Conservation (phyloP, 495 filamentous ascomycete genomes). For the Ramalina intermedia region DNA sequence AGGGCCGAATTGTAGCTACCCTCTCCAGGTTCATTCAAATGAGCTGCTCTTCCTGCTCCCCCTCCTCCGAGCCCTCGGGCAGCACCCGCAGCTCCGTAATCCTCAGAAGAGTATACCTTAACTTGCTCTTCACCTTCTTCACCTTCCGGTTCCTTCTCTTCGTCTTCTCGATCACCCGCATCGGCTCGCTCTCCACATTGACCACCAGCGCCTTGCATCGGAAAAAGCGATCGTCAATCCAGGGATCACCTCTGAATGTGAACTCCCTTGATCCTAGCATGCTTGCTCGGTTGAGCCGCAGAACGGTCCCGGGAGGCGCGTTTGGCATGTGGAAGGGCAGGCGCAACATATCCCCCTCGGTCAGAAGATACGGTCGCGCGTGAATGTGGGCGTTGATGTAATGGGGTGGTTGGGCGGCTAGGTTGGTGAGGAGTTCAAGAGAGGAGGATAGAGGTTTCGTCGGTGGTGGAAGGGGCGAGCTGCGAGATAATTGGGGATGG, state of each 20-base stretch:
- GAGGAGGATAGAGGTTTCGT: constrained; percentile 21
- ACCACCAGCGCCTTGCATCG: constrained; percentile 76
- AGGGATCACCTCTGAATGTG: constrained; percentile 65
- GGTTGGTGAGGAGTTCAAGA: constrained; percentile 51
- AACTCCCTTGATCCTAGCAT: constrained; percentile 76
- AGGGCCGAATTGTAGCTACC: too few relatives aligned
- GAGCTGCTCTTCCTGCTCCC: constrained; percentile 20
- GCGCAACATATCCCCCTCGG: constrained; percentile 68
- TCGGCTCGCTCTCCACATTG: constrained; percentile 74
- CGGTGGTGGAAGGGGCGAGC: constrained; percentile 13
- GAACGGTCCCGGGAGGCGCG: constrained; percentile 64
- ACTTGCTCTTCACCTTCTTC: constrained; percentile 68
- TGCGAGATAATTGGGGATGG: constrained; percentile 17
- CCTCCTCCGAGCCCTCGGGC: constrained; percentile 46
- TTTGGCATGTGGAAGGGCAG: constrained; percentile 88
- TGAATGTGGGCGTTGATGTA: constrained; percentile 84
- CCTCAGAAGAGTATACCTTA: constrained; percentile 70
- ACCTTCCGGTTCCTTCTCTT: constrained; percentile 70
- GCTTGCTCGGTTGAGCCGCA: constrained; percentile 73
- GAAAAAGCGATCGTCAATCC: constrained; percentile 67
- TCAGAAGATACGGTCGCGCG: constrained; percentile 79
- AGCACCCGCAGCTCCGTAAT: constrained; percentile 73
- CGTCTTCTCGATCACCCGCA: constrained; percentile 82
- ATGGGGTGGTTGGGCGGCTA: constrained; percentile 63
- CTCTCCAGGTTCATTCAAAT: too few relatives aligned